These are phyloP conservation scores for Nidula microcarpa DNA, from an alignment of 768 basidiomycete species.

Conservation along the genomic window DNA sequence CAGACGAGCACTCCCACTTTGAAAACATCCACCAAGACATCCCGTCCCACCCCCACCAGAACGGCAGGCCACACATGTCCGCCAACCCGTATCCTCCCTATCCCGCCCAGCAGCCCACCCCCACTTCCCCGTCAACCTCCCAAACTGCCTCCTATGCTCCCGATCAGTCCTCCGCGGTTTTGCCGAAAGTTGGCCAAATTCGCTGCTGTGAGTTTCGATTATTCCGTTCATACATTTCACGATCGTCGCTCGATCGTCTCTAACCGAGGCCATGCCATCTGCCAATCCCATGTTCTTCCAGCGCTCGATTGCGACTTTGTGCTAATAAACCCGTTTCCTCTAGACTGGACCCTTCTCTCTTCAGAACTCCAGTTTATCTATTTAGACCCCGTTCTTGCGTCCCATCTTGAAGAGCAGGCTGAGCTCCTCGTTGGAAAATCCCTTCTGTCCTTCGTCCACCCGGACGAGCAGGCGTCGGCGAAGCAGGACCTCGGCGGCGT, in stretches of 20 bases:
- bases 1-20: no score
- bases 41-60: conserved; percentile 5
- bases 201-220: conserved; percentile 67
- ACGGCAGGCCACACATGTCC: conserved; percentile 8
- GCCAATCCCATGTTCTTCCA: conserved; percentile 16
- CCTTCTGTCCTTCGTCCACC: conserved; percentile 77
- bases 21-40: no score
- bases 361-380: conserved; percentile 76
- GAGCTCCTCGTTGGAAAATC: conserved; percentile 66
- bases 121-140: conserved; percentile 18
- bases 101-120: conserved; percentile 7
- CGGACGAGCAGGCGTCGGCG: conserved; percentile 77
- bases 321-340: not conserved
- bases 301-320: conserved; percentile 1
- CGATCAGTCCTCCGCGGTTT: conserved; percentile 29
- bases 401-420: conserved; percentile 71
- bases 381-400: conserved; percentile 74
- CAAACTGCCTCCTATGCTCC: conserved; percentile 19
- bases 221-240: conserved; percentile 16
- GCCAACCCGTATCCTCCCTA: conserved; percentile 6
- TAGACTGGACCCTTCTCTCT: conserved; percentile 84
- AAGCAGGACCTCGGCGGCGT: conserved; percentile 71
- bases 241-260: conserved; percentile 34
- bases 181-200: conserved; percentile 66
- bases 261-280: conserved; percentile 13